Conservation (phyloP, 345 rosid species). For the Eucalyptus tenuipes region DNA sequence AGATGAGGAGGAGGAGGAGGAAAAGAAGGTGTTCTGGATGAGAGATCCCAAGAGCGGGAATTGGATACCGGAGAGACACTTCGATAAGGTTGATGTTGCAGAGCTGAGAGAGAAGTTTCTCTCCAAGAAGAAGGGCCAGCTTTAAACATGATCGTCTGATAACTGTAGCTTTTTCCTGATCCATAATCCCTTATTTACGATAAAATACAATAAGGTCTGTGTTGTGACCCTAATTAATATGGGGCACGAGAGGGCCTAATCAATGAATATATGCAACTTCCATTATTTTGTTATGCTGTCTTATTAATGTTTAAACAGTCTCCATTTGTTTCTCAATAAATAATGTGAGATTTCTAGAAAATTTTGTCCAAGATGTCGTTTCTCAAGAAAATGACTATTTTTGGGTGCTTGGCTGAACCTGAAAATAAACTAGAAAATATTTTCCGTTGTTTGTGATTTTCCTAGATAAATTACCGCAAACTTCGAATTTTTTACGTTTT, state of each 20-base stretch:
- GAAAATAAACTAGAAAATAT: too few relatives aligned
- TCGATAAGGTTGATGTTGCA: background rate
- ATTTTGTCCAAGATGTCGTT: too few relatives aligned
- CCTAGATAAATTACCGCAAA: too few relatives aligned
- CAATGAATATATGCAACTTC: background rate
- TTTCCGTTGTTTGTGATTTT: too few relatives aligned
- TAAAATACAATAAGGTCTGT: background rate
- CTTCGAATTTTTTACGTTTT: too few relatives aligned
- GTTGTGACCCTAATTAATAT: background rate
- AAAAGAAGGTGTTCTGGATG: slow-evolving; percentile 17
- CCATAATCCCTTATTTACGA: background rate
- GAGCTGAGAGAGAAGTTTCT: background rate
- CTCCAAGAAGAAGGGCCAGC: background rate
- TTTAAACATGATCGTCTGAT: background rate
- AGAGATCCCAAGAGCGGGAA: slow-evolving; percentile 37
- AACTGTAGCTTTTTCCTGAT: background rate
- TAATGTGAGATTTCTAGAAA: too few relatives aligned
- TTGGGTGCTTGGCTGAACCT: too few relatives aligned
- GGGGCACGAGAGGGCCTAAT: background rate
- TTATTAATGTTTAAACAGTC: background rate
- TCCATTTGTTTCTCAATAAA: too few relatives aligned
- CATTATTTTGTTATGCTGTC: background rate
- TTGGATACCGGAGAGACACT: slow-evolving; percentile 35
- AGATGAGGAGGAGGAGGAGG: background rate
- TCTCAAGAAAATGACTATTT: too few relatives aligned